Base-by-base conservation (phyloP, 768 basidiomycete species). In the Boletellus sp. region DNA sequence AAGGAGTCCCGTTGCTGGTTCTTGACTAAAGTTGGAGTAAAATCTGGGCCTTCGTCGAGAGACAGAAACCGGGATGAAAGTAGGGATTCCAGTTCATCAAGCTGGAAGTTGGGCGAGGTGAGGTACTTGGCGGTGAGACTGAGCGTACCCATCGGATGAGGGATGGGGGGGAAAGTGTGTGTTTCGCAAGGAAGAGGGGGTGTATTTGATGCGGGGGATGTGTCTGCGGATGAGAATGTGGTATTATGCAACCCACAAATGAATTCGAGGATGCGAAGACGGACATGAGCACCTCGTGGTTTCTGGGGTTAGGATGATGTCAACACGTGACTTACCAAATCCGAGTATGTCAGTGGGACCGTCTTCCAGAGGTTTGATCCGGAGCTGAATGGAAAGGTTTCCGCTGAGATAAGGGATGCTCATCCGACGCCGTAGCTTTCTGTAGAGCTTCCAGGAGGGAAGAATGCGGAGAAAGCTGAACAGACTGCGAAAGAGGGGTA, bases 401-500 rank as follows among this genome's bases (percentile, higher is more conserved):
- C 73, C 74, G 45, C 69, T 72, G 52, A 74, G 68, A 52, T 65
- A 67, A 33, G 67, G 57, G 36, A 54, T 58, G 51, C 67, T 67
- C 55, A 60, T 64, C 61, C 74, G 48, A 71, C 72, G 37, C 52
- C 81, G 74, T 34, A 85, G 72, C 43, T 80, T 80, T 61, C 78
- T 83, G 66, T 78, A 78, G 44, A 85, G 76, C 64, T 79, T 84
- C 87, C 88, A 92, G 0, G 85, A 74, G 16, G 90, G 90, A 4
- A 90, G 75, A 22, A 89, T 75, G 46, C 87, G 78, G 40, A 91
- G 74, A 37, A 91, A 67, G 45, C 81, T 84, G 53, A 62, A 73
- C 73, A 92, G 6, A 61, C 86, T 87, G 43, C 90, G 78, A 72
- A 91, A 92, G 17, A 90, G 76, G 28, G 86, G 78, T 59, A 92